Conservation (phyloP, 805 yeast species). For the Wickerhamomyces hampshirensis region DNA sequence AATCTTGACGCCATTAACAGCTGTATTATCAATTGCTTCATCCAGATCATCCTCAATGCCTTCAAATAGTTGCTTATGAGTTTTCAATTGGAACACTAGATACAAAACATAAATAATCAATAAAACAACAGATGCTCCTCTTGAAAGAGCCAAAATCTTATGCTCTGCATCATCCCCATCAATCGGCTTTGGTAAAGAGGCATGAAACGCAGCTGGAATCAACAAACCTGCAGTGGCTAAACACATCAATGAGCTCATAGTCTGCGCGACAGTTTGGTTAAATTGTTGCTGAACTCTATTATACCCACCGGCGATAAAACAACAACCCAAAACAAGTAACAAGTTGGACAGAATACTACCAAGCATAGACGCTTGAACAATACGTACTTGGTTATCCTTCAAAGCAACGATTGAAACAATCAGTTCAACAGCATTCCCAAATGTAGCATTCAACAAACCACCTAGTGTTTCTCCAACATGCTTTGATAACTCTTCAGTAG, state of each 20-base stretch:
- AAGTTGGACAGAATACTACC: constrained; percentile 90
- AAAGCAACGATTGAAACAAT: constrained; percentile 92
- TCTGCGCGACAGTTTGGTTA: constrained; percentile 96
- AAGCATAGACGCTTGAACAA: constrained; percentile 96
- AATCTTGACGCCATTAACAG: constrained; percentile 19
- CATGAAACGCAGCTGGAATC: constrained; percentile 95
- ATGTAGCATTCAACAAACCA: constrained; percentile 91
- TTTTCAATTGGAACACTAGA: constrained; percentile 80
- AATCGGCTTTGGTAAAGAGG: constrained; percentile 47
- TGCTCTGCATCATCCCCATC: constrained; percentile 31
- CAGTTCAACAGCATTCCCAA: constrained; percentile 96
- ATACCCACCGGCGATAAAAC: constrained; percentile 90
- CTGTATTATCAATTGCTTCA: constrained; percentile 18
- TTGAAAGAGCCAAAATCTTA: constrained; percentile 65
- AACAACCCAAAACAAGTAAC: constrained; percentile 88
- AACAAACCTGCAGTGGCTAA: constrained; percentile 83
- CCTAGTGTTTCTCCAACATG: constrained; percentile 91
- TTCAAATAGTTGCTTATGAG: constrained; percentile 78
- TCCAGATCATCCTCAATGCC: constrained; percentile 38
- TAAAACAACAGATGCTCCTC: constrained; percentile 81
- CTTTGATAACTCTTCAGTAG: constrained; percentile 88
- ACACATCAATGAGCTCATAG: constrained; percentile 92
- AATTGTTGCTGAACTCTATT: constrained; percentile 81
- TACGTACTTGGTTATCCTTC: constrained; percentile 77
- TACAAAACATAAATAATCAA: constrained; percentile 73